Evolutionary conservation across 139 green algal species (phyloP).

Genomic region (Picochlorum costavermella): DNA sequence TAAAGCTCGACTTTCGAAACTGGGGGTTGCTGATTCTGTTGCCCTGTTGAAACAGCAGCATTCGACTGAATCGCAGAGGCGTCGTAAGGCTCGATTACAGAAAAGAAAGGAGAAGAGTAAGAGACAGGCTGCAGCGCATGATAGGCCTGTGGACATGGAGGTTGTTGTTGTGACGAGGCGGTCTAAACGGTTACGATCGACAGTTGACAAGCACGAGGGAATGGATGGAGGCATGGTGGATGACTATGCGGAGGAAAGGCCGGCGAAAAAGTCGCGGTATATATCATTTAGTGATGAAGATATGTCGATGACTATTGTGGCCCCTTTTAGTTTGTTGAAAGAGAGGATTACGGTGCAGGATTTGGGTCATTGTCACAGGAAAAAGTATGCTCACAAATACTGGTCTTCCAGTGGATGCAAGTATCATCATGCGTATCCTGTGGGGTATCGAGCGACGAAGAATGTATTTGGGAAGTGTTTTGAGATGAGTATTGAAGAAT

Average conservation of each 20-base stretch:
- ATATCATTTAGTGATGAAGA: too few relatives aligned
- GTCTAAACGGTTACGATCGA: too few relatives aligned
- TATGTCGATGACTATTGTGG: too few relatives aligned
- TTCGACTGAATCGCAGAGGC: too few relatives aligned
- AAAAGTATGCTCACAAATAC: conserved; percentile 30
- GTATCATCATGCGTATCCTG: conserved; percentile 45
- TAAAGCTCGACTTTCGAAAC: background rate
- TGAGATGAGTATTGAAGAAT: conserved; percentile 32
- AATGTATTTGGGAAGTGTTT: conserved; percentile 28
- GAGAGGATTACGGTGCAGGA: conserved; percentile 14
- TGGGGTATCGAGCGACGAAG: conserved; percentile 42
- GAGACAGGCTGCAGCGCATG: background rate
- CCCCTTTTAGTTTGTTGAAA: background rate
- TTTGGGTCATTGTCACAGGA: conserved; percentile 30
- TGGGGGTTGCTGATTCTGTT: too few relatives aligned
- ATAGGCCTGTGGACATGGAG: too few relatives aligned
- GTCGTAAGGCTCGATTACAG: background rate
- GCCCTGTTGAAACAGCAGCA: too few relatives aligned
- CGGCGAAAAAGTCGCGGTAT: too few relatives aligned
- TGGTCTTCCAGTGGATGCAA: conserved; percentile 40
- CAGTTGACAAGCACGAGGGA: too few relatives aligned
- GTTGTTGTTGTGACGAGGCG: too few relatives aligned
- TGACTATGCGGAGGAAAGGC: too few relatives aligned
- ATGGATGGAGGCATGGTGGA: too few relatives aligned
- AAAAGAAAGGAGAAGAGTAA: background rate